Conservation (phyloP, 352 stramenopile species). For the Pythium phragmitis region DNA sequence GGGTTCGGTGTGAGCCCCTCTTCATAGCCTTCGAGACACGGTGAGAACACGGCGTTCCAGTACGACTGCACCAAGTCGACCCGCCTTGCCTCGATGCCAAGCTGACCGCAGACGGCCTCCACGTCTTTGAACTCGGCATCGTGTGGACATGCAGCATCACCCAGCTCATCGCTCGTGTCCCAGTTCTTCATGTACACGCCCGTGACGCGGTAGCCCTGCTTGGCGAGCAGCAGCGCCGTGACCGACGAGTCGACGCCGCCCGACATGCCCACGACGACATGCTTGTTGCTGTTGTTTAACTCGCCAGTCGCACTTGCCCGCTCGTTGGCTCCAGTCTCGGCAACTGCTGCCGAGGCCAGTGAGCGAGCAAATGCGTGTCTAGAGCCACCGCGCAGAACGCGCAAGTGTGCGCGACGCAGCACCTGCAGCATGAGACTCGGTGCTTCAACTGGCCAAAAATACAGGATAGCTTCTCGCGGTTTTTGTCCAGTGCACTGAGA, state of each 20-base stretch:
- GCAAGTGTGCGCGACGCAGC: too few species aligned
- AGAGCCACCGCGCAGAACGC: too few species aligned
- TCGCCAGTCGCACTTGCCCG: too few species aligned
- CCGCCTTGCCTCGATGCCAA: constrained; percentile 89
- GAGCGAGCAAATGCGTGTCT: not conserved
- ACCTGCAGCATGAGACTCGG: too few species aligned
- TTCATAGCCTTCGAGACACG: constrained; percentile 91
- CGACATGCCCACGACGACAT: constrained; percentile 96
- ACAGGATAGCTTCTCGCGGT: too few species aligned
- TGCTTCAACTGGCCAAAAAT: too few species aligned
- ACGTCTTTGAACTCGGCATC: constrained; percentile 94
- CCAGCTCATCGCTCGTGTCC: constrained; percentile 93
- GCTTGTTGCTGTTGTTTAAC: constrained; percentile 35
- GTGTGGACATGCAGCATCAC: constrained; percentile 72
- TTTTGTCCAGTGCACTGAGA: too few species aligned
- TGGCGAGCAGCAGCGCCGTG: constrained; percentile 88
- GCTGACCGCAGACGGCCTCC: constrained; percentile 87
- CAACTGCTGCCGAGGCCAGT: not conserved
- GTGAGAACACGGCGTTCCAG: constrained; percentile 97
- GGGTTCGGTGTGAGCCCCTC: constrained; percentile 90
- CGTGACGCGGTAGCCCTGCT: constrained; percentile 90
- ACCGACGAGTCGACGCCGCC: constrained; percentile 99
- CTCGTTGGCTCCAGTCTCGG: too few species aligned
- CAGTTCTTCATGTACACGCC: constrained; percentile 99
- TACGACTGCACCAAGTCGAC: constrained; percentile 95